These are phyloP conservation scores for Spizellomyces sp. DNA, from an alignment of 192 early-diverging fungal species.

Conservation along the genomic window DNA sequence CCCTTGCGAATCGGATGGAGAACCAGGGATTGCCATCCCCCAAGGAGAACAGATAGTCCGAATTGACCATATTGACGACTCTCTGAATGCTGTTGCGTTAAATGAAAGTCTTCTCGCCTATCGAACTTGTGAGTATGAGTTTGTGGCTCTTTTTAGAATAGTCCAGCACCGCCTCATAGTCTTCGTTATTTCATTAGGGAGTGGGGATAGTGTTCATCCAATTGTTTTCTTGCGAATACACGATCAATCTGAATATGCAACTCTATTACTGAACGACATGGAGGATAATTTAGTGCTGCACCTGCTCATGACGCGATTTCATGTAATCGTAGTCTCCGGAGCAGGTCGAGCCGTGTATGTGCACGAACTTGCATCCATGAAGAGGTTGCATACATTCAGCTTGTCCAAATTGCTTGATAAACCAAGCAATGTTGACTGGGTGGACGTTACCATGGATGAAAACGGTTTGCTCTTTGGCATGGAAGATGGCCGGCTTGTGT, in stretches of 20 bases:
- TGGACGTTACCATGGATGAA: constrained; percentile 4
- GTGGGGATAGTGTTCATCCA: not conserved
- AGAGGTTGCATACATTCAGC: not conserved
- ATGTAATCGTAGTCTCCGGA: not conserved
- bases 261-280: not conserved
- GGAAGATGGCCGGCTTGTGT: constrained; percentile 1
- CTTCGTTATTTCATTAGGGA: not conserved
- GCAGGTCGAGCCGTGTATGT: constrained; percentile 1
- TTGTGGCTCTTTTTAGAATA: too few species aligned
- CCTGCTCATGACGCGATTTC: constrained; percentile 3
- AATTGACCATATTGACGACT: constrained; percentile 1
- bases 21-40: too few species aligned
- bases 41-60: not conserved
- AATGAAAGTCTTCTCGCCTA: constrained; percentile 5
- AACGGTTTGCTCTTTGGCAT: constrained; percentile 1
- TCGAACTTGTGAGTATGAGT: not conserved
- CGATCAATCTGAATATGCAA: not conserved
- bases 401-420: not conserved
- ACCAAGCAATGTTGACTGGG: not conserved
- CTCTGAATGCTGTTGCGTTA: not conserved
- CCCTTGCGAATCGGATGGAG: not conserved
- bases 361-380: constrained; percentile 8
- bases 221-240: not conserved
- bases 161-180: too few species aligned
- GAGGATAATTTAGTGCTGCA: constrained; percentile 3